Evolutionary conservation across 208 protist species (phyloP), one percentile per base, ranked within the genome.

Genomic region (Acanthamoeba triangularis): DNA sequence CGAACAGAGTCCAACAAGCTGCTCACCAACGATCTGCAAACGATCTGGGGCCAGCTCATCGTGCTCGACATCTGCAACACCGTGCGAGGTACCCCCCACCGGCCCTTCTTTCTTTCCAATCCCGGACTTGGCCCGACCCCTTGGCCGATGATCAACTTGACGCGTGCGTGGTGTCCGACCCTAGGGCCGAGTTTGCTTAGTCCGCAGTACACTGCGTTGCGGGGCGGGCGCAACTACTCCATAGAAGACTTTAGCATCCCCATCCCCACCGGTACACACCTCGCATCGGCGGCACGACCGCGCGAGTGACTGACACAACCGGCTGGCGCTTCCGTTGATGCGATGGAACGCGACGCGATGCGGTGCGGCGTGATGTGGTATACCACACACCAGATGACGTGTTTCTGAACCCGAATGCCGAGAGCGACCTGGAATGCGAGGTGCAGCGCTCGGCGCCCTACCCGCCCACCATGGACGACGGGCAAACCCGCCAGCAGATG

Each of bases 21-120:
- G 37, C 78, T 87, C 18, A 61, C 47, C 28, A 93, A 76, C 61
- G 87, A 93, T 13, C 56, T 93, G 87, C 61, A 69, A 49, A 93
- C 87, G 59, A 93, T 93, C 33, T 93, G 56, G 56, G 87, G 87
- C 11, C 87, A 93, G 65, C 87, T 93, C 87, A 93, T 41, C 23
- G 87, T 93, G 37, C 65, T 93, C 13, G 87, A 93, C 87, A 93
- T 93, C 44, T 78, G 61, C 25, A 93, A 93, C 87, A 93, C 87
- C 30, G 56, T 93, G 7, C 56, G 87, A 49, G 87, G 85, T 74
- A 84, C 35, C 10, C n/a, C 2, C 8, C 65, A 23, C 25, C 33
- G 0, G 8, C n/a, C 13, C 23, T n/a, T 3, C 2, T 1, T 41
- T 41, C n/a, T 30, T 65, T n/a, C 28, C 63, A 69, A 1, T 69